phyloP scores from a whole-genome alignment of 257 asterid species.

The Solanum etuberosum region DNA sequence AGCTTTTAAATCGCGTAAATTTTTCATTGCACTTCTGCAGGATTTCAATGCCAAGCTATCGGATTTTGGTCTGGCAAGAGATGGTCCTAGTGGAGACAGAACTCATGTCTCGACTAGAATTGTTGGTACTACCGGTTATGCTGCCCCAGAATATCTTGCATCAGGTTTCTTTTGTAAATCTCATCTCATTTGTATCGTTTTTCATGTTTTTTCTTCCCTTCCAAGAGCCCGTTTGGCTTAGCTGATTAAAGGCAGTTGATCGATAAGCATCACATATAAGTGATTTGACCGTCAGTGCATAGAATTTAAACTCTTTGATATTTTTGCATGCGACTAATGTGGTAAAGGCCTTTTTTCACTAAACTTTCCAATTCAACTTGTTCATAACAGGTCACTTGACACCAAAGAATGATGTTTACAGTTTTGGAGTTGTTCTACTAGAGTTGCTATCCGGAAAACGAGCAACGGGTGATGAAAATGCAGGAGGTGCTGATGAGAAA shows the following conservation, averaged over 20 bases:
- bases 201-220: too few relatives aligned
- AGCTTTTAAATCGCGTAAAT: neutral
- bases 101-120: slow-evolving; percentile 67
- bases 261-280: too few relatives aligned
- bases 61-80: slow-evolving; percentile 68
- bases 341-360: neutral
- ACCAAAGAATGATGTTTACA: slow-evolving; percentile 36
- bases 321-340: neutral
- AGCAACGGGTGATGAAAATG: slow-evolving; percentile 42
- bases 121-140: slow-evolving; percentile 57
- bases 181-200: neutral
- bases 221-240: too few relatives aligned
- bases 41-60: slow-evolving; percentile 60
- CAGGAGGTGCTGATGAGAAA: slow-evolving; percentile 40
- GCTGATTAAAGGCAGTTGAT: too few relatives aligned
- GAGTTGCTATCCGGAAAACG: slow-evolving; percentile 35
- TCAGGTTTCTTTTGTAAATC: slow-evolving; percentile 33
- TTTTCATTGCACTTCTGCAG: slow-evolving; percentile 20
- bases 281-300: neutral
- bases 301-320: neutral
- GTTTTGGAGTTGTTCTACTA: slow-evolving; percentile 30
- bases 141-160: slow-evolving; percentile 67
- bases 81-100: slow-evolving; percentile 56
- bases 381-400: slow-evolving; percentile 29
- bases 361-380: neutral